Conservation (phyloP, 1,139 yeast species). For the Debaryomyces singareniensis region DNA sequence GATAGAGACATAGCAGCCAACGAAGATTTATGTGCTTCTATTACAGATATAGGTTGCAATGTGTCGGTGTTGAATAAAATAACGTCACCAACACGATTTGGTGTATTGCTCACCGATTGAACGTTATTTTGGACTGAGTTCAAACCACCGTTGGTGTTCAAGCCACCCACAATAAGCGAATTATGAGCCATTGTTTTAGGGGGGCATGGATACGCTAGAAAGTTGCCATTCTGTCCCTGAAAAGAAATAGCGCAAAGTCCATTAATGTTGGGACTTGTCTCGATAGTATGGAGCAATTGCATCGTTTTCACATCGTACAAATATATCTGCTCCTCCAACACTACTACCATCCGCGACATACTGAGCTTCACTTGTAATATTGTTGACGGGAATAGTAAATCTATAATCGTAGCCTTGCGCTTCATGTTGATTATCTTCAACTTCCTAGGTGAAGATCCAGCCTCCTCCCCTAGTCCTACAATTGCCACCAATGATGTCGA, state of each 20-base stretch:
- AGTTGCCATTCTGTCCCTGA: slow-evolving; percentile 38
- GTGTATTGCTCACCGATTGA: slow-evolving; percentile 39
- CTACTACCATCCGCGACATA: slow-evolving; percentile 64
- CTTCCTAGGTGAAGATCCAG: slow-evolving; percentile 73
- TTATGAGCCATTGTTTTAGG: slow-evolving; percentile 45
- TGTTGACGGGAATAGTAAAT: slow-evolving; percentile 81
- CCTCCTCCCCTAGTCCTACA: slow-evolving; percentile 83
- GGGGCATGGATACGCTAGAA: slow-evolving; percentile 86
- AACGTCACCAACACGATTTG: slow-evolving; percentile 75
- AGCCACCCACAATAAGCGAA: slow-evolving; percentile 35
- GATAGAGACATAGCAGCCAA: slow-evolving; percentile 76
- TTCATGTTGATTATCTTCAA: slow-evolving; percentile 79
- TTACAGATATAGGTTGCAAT: slow-evolving; percentile 79
- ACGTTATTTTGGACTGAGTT: slow-evolving; percentile 37
- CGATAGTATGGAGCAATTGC: slow-evolving; percentile 84
- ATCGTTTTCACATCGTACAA: slow-evolving; percentile 84
- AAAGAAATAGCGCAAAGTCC: slow-evolving; percentile 65
- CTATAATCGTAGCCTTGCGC: slow-evolving; percentile 67
- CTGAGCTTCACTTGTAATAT: slow-evolving; percentile 76
- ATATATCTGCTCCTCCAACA: slow-evolving; percentile 79
- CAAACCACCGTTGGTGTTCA: slow-evolving; percentile 41
- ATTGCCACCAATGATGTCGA: slow-evolving; percentile 82
- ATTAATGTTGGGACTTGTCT: slow-evolving; percentile 63
- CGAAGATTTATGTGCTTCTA: slow-evolving; percentile 89
- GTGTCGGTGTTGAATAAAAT: slow-evolving; percentile 73